Base-by-base conservation (phyloP, 2,329 filamentous ascomycete genomes). In the Penicillium nordicum region DNA sequence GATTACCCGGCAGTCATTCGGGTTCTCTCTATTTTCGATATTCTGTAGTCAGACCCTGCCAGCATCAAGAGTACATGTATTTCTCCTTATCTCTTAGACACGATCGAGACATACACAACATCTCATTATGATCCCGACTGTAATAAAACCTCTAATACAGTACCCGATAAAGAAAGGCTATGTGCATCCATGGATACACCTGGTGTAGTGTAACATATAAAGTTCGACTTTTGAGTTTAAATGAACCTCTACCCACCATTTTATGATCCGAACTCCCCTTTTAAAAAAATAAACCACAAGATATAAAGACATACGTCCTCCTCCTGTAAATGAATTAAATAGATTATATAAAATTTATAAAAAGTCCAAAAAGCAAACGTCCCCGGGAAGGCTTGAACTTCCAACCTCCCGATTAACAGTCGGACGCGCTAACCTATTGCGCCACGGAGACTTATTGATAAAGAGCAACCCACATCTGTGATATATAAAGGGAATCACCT, bases 321-420 rank as follows among this genome's bases (percentile, higher is more conserved):
- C 21, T 8, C 8, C 36, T 11, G 14, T 2, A 37, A 37, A 9
- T 9, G 21, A 16, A n/a, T 30, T 16, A 23, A n/a, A n/a, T 23
- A 1, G 3, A 36, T 5, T n/a, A 23, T 5, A n/a, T n/a, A 38
- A 40, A 43, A 43, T 18, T 1, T 5, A 10, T 21, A 21, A 21
- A 21, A 21, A 21, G 21, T 18, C 9, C 11, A 38, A 38, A 21
- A 11, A 5, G 10, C 3, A 40, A 58, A 30, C 71, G 69, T 72
- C 69, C 71, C 71, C 67, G 71, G 69, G 69, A 73, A 72, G 70
- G 71, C 70, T 73, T 67, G 71, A 73, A 73, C 71, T 72, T 72
- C 70, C 70, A 71, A 71, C 69, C 69, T 73, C 69, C 63, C 62
- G 64, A 68, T 68, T 70, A 69, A 70, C 68, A 69, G 67, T 69